Conservation (phyloP, 139 green algal species). For the Chlamydomonas sphaeroides region DNA sequence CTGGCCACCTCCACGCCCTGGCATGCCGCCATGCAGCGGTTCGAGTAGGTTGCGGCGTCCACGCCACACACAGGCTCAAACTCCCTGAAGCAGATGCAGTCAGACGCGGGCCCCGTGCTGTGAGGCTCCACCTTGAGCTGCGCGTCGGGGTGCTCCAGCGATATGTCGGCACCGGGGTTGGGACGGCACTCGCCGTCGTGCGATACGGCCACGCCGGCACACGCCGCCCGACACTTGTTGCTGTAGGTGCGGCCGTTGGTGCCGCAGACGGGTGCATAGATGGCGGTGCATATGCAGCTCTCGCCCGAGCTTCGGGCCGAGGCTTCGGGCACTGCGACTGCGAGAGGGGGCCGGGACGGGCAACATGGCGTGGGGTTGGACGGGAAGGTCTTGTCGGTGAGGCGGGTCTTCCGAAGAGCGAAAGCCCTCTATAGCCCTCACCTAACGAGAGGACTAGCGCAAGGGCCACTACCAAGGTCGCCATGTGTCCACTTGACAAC, state of each 20-base stretch:
- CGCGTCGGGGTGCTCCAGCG: neutral
- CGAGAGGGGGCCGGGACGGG: no score
- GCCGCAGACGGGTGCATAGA: conserved; percentile 56
- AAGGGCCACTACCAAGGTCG: neutral
- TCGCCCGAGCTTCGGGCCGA: no score
- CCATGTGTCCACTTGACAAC: no score
- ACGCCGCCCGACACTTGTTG: conserved; percentile 47
- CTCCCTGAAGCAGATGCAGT: conserved; percentile 15
- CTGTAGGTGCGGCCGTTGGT: conserved; percentile 47
- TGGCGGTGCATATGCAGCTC: conserved; percentile 8
- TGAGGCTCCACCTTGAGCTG: no score
- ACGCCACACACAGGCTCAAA: conserved; percentile 35
- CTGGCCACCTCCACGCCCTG: no score
- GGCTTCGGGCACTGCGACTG: no score
- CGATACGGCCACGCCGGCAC: conserved; percentile 15
- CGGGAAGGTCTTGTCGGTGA: no score
- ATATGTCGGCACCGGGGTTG: neutral
- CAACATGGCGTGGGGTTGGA: no score
- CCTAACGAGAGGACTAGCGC: no score
- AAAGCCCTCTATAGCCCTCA: no score
- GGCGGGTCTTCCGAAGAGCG: no score
- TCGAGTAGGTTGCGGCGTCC: conserved; percentile 46
- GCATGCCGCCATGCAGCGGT: neutral
- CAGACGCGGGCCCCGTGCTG: no score
- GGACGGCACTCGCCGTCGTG: conserved; percentile 26